Base-by-base conservation (phyloP, 148 eudicot species). In the Amaranthus palmeri region DNA sequence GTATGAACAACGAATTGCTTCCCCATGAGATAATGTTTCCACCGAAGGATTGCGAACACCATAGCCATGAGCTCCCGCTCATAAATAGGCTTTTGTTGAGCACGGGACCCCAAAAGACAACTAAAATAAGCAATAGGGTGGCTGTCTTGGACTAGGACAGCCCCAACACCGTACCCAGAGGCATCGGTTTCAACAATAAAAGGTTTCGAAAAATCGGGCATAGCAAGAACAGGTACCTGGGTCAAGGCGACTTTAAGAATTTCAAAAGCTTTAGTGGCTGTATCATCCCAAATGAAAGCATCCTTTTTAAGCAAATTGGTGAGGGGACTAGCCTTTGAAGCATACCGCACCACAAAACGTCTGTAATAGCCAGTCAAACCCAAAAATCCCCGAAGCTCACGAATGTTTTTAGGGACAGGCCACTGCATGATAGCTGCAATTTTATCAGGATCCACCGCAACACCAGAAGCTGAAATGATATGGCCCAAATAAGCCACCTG, bases 111-210 rank as follows among this genome's bases (percentile, higher is more conserved):
- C 10, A 52, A 52, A 3, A 52, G 10, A 3, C 11, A 7, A 10
- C 54, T 52, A 8, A 36, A 61, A 41, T 3, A 61, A 47, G 36
- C 47, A 4, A 10, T n/a, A n/a, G n/a, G n/a, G n/a, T 13, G 44
- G 36, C 10, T 10, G 6, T 52, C 10, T 10, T 52, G 54, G 12
- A 52, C 11, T 10, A 61, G 14, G 3, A 36, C 47, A 8, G 46
- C 66, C 4, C 66, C 47, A 2, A 61, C 4, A 4, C 66, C 47
- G 42, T 36, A 36, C 4, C 66, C 66, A 2, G n/a, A 40, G 3
- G 66, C 66, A 40, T 61, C 66, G 46, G 66, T 40, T n/a, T 61
- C 36, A 7, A 61, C 13, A 2, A 61, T n/a, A 43, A 61, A 61
- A 3, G 4, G 36, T 4, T 25, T 8, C 3, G 10, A 4, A 15